Base-by-base conservation (phyloP, 768 basidiomycete genomes). In the Rhizopogon vinicolor region DNA sequence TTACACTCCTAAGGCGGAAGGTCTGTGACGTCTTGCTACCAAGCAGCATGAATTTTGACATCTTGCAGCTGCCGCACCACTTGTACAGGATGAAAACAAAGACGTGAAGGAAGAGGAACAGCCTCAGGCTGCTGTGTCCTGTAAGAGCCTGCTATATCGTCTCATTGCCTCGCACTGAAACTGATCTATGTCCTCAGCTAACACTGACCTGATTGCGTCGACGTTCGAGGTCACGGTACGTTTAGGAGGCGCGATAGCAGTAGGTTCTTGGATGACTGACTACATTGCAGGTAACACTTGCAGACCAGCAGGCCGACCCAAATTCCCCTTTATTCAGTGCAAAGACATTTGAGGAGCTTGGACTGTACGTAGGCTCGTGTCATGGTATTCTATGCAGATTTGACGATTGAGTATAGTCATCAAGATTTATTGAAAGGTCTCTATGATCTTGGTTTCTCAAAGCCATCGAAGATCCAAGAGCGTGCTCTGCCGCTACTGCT, bases 401-500 rank as follows among this genome's bases (percentile, higher is more conserved):
- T 44, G 33, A 45, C 39, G 44, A 50, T 48, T 50, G 33, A 57
- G 28, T 35, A 29, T 58, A 96, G 93, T 45, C 84, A 91, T 65
- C 77, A 83, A 44, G 91, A 97, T 68, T 79, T 98, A 39, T 81
- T 98, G 57, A 95, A 95, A 71, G 97, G 96, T 19, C 80, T 98
- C 33, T 97, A 93, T 67, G 87, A 89, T 44, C 89, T 97, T 84
- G 92, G 92, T 19, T 99, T 98, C 72, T 89, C 91, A 51, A 97
- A 95, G 71, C 97, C 97, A 7, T 98, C 95, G 33, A 98, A 98
- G 75, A 98, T 99, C 60, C 97, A 99, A 75, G 96, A 98, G 76
- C 86, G 90, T 59, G 97, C 97, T 18, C 76, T 98, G 7, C 97
- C 97, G 1, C 78, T 99, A 25, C 80, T 98, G 33, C 84, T 99